Percentiles rank a stretch among this genome's conserved stretches.
Evolutionary conservation across 2,329 filamentous ascomycete species (phyloP).

Genomic region (Aspergillus awamori): DNA sequence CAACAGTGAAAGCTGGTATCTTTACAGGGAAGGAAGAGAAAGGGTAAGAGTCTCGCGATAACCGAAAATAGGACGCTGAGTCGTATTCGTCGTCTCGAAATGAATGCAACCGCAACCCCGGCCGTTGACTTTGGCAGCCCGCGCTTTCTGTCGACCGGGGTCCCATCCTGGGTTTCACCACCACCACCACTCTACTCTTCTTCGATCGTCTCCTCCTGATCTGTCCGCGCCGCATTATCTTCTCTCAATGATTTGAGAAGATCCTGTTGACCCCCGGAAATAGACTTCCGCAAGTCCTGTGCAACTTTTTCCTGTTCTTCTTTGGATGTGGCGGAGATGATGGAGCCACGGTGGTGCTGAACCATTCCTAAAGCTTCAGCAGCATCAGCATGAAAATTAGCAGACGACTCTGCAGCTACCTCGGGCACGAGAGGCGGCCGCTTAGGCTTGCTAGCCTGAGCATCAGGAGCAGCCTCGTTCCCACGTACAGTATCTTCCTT

Average conservation of each 20-base stretch:
- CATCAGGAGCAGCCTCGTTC: constrained; percentile 36
- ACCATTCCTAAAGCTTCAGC: constrained; percentile 40
- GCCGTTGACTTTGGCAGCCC: neutral
- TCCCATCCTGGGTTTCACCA: constrained; percentile 9
- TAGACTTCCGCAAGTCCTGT: constrained; percentile 42
- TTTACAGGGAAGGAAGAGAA: constrained; percentile 14
- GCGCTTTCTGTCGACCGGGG: neutral
- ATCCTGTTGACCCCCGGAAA: constrained; percentile 33
- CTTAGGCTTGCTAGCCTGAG: constrained; percentile 26
- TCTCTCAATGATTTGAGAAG: constrained; percentile 35
- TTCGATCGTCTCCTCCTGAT: constrained; percentile 28
- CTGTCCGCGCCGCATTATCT: constrained; percentile 29
- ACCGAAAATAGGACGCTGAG: constrained; percentile 4
- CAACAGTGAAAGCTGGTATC: constrained; percentile 18
- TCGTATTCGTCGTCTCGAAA: constrained; percentile 8
- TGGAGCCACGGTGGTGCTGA: constrained; percentile 43
- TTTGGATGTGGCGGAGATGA: constrained; percentile 37
- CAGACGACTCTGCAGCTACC: constrained; percentile 40
- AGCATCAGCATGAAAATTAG: constrained; percentile 43
- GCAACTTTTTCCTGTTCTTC: constrained; percentile 40
- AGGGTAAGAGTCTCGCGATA: constrained; percentile 10
- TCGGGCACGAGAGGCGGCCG: constrained; percentile 40
- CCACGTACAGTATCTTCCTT: constrained; percentile 27
- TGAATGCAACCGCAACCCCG: neutral
- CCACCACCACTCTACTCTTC: constrained; percentile 22